Evolutionary conservation across 148 eudicot genomes (phyloP), one percentile per base, ranked within the genome.

Genomic region (Talinum fruticosum): DNA sequence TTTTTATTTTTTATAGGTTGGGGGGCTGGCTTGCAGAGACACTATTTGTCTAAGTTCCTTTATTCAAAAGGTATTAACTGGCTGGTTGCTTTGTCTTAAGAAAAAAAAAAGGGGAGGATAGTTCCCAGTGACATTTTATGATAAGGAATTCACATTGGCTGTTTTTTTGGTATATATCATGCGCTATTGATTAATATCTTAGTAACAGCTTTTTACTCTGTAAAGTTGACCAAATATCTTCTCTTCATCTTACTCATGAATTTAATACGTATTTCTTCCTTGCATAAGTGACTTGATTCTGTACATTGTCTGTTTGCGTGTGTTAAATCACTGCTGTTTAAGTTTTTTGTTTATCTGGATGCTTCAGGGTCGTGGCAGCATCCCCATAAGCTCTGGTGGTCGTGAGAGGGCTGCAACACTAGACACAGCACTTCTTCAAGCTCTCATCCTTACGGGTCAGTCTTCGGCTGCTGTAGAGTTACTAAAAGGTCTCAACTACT

Each of bases 351-450:
- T 77, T 28, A 23, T 74, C 29, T 59, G 61, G 65, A 53, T 86
- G 54, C 41, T 73, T 34, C 75, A 96, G 98, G 92, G 88, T 44
- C 93, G 99, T 83, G 79, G 89, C 72, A 87, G 82, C 79, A 77
- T 79, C 18, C 78, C 91, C 61, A 85, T 90, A 38, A 89, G 93
- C 83, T 96, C 97, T 59, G 89, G 90, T 82, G 93, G 97, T 72
- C 88, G 99, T 74, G 98, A 88, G 87, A 86, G 92, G 86, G 99
- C 98, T 64, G 86, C 99, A 76, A 87, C 90, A 72, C 86, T 96
- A 78, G 99, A 96, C 82, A 96, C 99, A 23, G 96, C 97, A 53
- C 87, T 96, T 71, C 92, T 96, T 24, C 99, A 96, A 85, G 95
- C 97, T 76, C 85, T 96, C 67, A 69, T 91, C 74, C 85, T 93